Conservation (phyloP, 2,329 filamentous ascomycete species). For the Aspergillus fumigatus region DNA sequence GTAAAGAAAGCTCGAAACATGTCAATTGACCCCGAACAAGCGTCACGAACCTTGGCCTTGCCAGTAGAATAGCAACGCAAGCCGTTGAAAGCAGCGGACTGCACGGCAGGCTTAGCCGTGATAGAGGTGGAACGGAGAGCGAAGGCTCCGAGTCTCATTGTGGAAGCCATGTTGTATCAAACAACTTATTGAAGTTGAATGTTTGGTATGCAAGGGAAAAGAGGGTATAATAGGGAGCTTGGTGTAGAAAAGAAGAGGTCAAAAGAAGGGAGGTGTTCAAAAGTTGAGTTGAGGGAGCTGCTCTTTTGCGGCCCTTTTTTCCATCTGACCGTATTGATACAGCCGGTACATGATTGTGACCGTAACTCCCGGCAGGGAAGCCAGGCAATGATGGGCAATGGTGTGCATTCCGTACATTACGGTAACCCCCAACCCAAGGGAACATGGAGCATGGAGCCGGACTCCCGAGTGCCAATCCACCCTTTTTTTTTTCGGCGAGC, state of each 20-base stretch:
- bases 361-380: slow-evolving; percentile 12
- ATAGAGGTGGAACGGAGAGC: slow-evolving; percentile 73
- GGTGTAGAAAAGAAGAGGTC: slow-evolving; percentile 30
- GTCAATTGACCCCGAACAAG: slow-evolving; percentile 7
- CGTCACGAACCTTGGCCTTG: slow-evolving; percentile 71
- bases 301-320: slow-evolving; percentile 30
- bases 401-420: slow-evolving; percentile 12
- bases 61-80: slow-evolving; percentile 82
- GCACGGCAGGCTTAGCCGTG: slow-evolving; percentile 63
- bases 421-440: slow-evolving; percentile 23
- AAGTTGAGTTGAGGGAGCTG: slow-evolving; percentile 22
- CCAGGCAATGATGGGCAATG: slow-evolving; percentile 7
- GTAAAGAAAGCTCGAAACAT: slow-evolving; percentile 11
- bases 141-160: slow-evolving; percentile 74
- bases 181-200: slow-evolving; percentile 31
- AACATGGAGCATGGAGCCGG: slow-evolving; percentile 15
- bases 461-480: slow-evolving; percentile 17
- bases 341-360: slow-evolving; percentile 27
- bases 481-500: not conserved
- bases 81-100: slow-evolving; percentile 71
- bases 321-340: slow-evolving; percentile 30
- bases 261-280: slow-evolving; percentile 11
- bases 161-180: slow-evolving; percentile 68
- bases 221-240: slow-evolving; percentile 31
- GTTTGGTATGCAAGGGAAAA: slow-evolving; percentile 33